phyloP scores from a whole-genome alignment of 257 asterid genomes.

The Solanum peruvianum region DNA sequence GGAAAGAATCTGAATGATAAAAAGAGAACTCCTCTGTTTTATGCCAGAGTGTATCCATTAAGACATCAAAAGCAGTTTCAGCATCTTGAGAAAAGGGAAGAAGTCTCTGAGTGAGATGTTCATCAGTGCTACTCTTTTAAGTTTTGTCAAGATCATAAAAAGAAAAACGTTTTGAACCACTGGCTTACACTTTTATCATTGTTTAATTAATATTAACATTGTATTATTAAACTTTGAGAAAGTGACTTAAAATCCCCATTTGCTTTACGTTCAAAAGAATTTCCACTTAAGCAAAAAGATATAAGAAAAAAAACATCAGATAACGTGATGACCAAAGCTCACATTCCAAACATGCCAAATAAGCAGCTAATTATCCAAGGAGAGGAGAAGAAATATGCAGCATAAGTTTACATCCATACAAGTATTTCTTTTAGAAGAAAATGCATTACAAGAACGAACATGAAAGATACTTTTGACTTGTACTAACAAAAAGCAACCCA shows the following conservation, averaged over 20 bases:
- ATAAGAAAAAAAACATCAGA: neutral
- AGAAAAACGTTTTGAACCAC: neutral
- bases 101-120: neutral
- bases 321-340: neutral
- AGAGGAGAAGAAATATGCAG: neutral
- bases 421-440: neutral
- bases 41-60: neutral
- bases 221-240: neutral
- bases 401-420: neutral
- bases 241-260: neutral
- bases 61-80: neutral
- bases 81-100: neutral
- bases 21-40: neutral
- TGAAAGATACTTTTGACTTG: neutral
- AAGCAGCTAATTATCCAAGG: neutral
- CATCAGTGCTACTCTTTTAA: neutral
- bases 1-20: neutral
- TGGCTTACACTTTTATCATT: neutral
- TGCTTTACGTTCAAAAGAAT: neutral
- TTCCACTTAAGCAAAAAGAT: neutral
- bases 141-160: neutral
- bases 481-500: too few relatives aligned
- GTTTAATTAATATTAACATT: neutral
- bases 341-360: neutral
- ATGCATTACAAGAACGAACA: neutral